Base-by-base conservation (phyloP, 805 yeast genomes). In the Tetrapisispora pingtungensis region DNA sequence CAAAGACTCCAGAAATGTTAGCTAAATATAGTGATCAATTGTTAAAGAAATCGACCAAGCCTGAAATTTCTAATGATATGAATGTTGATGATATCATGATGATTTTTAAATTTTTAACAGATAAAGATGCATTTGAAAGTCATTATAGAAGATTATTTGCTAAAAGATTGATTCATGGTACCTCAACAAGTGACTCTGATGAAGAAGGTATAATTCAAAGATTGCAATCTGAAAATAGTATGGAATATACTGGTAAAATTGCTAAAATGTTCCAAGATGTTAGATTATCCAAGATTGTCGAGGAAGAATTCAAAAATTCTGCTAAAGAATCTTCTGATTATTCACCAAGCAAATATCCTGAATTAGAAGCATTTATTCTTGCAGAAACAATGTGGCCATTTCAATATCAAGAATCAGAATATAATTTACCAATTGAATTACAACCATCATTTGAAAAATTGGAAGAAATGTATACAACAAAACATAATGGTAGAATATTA, bases 261-360 rank as follows among this genome's bases (percentile, higher is more conserved):
- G 84, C 95, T 19, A 85, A 88, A 55, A 93, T 93, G 99, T 89
- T 93, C 63, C 84, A 83, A 61, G 98, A 93, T 66, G 86, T 93
- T 71, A 77, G 83, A 54, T 76, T 90, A 3, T 85, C 96, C 0
- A 78, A 77, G 49, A 90, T 86, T 45, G 71, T 93, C 58, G 79
- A 75, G 40, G 68, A 66, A 36, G 67, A 68, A 28, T 66, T 70
- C 36, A 64, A 67, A 44, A 61, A 58, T 26, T 54, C 54, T 10
- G 53, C 61, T 17, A 58, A 55, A 22, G 51, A 50, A 17, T 46
- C 57, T 4, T 65, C 66, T 24, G 63, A 59, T 18, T 57, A 60
- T 50, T 57, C 61, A 5, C 51, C 46, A 41, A 24, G 37, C 3
- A 55, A 50, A 40, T 56, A 53, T 38, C 66, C 73, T 12, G 84